Percentiles rank a stretch among this genome's conserved stretches.
These are phyloP conservation scores for Dactylellina haptotyla DNA, from an alignment of 2,329 filamentous ascomycete species.

Conservation along the genomic window DNA sequence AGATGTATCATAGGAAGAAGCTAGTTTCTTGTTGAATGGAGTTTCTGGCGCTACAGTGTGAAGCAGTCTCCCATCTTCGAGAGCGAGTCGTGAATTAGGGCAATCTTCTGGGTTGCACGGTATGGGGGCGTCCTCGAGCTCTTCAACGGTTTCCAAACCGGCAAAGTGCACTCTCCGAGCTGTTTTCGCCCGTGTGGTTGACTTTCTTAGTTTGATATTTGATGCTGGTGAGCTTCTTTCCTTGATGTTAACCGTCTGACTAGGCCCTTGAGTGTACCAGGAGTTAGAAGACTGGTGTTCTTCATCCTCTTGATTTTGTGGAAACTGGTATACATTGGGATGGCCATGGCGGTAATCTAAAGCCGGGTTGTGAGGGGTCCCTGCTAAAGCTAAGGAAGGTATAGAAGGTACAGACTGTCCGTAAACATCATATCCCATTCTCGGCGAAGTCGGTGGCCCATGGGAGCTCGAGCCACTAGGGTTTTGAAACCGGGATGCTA, in stretches of 20 bases:
- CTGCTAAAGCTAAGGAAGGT: not conserved
- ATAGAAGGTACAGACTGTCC: not conserved
- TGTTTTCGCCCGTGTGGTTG: constrained; percentile 12
- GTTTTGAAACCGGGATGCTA: not conserved
- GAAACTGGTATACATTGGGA: constrained; percentile 5
- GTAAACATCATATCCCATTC: constrained; percentile 35
- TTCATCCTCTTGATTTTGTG: not conserved
- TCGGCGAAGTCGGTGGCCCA: constrained; percentile 6
- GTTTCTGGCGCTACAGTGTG: constrained; percentile 15
- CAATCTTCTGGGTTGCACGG: constrained; percentile 48
- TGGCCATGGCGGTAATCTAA: not conserved
- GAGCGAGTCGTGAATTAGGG: constrained; percentile 20
- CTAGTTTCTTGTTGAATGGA: not conserved
- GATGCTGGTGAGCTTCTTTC: constrained; percentile 17
- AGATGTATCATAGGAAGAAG: not conserved
- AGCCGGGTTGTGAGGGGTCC: not conserved
- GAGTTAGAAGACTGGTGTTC: constrained; percentile 17
- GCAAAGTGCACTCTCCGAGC: constrained; percentile 26
- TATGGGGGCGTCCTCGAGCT: constrained; percentile 46
- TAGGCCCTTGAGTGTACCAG: constrained; percentile 13
- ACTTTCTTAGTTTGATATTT: constrained; percentile 20
- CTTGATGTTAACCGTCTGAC: constrained; percentile 40
- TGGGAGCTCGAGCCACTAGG: not conserved
- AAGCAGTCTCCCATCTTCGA: constrained; percentile 36
- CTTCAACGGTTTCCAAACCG: constrained; percentile 29